Percentiles rank a stretch among this genome's conserved stretches.
Conservation (phyloP, 495 filamentous ascomycete species). For the Penicillium maclennaniae region DNA sequence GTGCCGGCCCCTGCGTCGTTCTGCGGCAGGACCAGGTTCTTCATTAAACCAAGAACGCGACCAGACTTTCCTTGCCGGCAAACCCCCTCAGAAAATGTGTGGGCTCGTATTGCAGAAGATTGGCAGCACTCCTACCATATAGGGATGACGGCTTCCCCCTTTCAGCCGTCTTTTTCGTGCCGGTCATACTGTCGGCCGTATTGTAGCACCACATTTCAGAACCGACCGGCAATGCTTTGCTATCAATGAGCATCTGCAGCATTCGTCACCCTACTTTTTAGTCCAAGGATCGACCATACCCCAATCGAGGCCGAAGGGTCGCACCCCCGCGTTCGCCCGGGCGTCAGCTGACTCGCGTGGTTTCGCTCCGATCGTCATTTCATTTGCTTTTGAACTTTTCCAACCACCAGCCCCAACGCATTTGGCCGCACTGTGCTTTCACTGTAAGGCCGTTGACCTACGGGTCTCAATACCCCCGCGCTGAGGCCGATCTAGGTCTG, state of each 20-base stretch:
- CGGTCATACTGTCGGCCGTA: background rate
- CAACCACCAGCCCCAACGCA: background rate
- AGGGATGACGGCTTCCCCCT: background rate
- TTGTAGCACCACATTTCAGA: background rate
- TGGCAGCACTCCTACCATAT: background rate
- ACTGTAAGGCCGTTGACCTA: constrained; percentile 19
- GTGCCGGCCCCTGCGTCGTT: constrained; percentile 17
- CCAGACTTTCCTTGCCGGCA: background rate
- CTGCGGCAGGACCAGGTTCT: constrained; percentile 5
- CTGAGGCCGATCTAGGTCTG: constrained; percentile 21
- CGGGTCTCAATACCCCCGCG: constrained; percentile 22
- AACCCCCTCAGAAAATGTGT: constrained; percentile 1
- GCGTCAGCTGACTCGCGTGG: constrained; percentile 18
- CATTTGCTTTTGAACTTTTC: background rate
- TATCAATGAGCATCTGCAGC: background rate
- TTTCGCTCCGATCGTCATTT: constrained; percentile 2
- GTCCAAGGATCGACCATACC: background rate
- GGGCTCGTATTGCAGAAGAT: constrained; percentile 6
- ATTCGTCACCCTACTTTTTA: constrained; percentile 3
- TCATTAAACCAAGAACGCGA: constrained; percentile 1
- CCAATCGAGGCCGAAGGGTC: constrained; percentile 1
- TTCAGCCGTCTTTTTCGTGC: background rate
- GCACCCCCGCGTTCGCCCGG: constrained; percentile 13
- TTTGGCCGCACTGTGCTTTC: constrained; percentile 1
- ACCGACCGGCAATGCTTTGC: background rate